A percentile compares a stretch with the other conserved stretches of the same genome.
phyloP scores from a whole-genome alignment of 1,139 yeast species.

The Hyphopichia buzzinii region DNA sequence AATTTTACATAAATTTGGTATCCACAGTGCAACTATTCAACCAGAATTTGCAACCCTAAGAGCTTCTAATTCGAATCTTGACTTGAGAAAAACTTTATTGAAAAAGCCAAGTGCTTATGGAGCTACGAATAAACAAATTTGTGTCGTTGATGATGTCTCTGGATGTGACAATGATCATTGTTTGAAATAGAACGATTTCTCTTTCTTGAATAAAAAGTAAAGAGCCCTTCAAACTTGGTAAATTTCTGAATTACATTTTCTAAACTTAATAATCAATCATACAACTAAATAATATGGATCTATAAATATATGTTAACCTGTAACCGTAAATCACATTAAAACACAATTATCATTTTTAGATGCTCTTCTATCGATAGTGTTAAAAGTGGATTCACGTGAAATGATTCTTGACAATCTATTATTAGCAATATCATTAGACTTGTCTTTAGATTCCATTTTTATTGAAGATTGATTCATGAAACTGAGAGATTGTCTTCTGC shows the following conservation, averaged over 20 bases:
- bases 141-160: conserved; percentile 35
- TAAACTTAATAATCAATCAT: too few relatives aligned
- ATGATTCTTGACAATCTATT: conserved; percentile 1
- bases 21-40: conserved; percentile 93
- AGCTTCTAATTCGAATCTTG: conserved; percentile 3
- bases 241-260: too few relatives aligned
- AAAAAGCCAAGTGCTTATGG: conserved; percentile 29
- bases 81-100: conserved; percentile 1
- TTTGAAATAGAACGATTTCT: too few relatives aligned
- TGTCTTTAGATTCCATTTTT: background rate
- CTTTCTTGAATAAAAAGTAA: too few relatives aligned
- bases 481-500: background rate
- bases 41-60: conserved; percentile 58
- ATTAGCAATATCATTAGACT: background rate
- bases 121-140: conserved; percentile 28
- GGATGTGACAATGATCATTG: conserved; percentile 37
- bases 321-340: conserved; percentile 3
- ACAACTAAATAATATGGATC: background rate
- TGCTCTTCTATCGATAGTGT: background rate
- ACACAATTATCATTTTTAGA: background rate
- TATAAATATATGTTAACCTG: conserved; percentile 2
- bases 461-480: background rate
- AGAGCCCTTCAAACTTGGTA: too few relatives aligned
- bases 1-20: conserved; percentile 78
- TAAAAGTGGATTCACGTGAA: background rate